Evolutionary conservation across 2,329 filamentous ascomycete genomes (phyloP).

Genomic region (Botrytis tulipae): DNA sequence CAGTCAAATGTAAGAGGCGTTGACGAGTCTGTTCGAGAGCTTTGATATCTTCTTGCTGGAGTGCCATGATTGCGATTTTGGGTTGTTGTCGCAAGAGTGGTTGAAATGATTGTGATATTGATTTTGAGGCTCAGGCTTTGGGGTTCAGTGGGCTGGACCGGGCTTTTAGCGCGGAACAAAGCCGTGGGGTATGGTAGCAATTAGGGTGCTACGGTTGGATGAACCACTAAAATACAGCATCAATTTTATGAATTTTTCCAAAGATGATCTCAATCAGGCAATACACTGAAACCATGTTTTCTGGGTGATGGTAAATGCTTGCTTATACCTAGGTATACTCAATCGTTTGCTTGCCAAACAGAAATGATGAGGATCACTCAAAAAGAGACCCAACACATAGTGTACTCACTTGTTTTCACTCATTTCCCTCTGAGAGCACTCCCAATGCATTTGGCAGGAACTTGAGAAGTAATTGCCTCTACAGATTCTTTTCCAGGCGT

Average conservation of each 20-base stretch:
- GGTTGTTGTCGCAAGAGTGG: slow-evolving; percentile 1
- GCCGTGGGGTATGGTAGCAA: background rate
- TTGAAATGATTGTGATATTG: background rate
- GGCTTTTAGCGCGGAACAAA: slow-evolving; percentile 6
- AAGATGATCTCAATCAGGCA: background rate
- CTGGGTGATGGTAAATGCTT: background rate
- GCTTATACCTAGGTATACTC: background rate
- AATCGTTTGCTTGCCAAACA: background rate
- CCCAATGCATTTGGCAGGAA: background rate
- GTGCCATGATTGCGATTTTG: slow-evolving; percentile 28
- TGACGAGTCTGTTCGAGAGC: slow-evolving; percentile 69
- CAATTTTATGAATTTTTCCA: background rate
- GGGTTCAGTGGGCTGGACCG: background rate
- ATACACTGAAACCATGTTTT: background rate
- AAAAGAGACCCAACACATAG: background rate
- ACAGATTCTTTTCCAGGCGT: background rate
- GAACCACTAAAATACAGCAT: background rate
- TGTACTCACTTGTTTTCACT: background rate
- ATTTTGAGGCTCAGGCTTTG: background rate
- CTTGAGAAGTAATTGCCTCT: background rate
- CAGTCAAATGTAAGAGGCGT: slow-evolving; percentile 65
- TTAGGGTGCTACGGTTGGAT: background rate
- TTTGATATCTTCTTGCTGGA: slow-evolving; percentile 56
- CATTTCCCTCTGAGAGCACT: background rate
- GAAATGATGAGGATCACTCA: background rate